phyloP scores from a whole-genome alignment of 1,139 yeast species.

The Hemisphaericaspora xylanilytica region DNA sequence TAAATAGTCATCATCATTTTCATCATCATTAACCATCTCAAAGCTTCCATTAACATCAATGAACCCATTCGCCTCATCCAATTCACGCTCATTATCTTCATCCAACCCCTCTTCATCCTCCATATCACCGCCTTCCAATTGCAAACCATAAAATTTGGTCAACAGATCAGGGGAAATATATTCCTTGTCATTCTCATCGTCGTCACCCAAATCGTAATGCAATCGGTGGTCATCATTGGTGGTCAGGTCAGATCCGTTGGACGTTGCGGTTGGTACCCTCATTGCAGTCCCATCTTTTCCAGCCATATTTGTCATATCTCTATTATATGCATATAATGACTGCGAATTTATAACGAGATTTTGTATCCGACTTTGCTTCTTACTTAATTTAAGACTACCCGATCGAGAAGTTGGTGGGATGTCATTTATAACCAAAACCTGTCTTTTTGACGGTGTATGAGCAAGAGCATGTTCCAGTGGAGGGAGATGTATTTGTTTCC shows the following conservation, averaged over 20 bases:
- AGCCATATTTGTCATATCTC: constrained; percentile 16
- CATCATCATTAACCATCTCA: constrained; percentile 14
- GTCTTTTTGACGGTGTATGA: constrained; percentile 11
- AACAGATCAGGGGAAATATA: constrained; percentile 46
- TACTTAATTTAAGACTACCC: constrained; percentile 7
- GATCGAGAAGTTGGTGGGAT: constrained; percentile 6
- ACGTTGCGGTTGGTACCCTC: constrained; percentile 12
- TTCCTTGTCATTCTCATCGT: constrained; percentile 35
- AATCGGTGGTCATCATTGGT: constrained; percentile 10
- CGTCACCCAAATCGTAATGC: constrained; percentile 17
- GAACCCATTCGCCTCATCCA: constrained; percentile 29
- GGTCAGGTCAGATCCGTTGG: constrained; percentile 12
- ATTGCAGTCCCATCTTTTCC: constrained; percentile 8
- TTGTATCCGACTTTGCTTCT: constrained; percentile 26
- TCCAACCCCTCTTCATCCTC: constrained; percentile 22
- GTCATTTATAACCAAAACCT: constrained; percentile 3
- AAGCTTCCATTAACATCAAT: constrained; percentile 24
- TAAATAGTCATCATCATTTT: constrained; percentile 34
- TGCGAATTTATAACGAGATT: constrained; percentile 40
- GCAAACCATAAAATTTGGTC: constrained; percentile 29
- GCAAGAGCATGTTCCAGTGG: constrained; percentile 9
- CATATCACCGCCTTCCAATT: constrained; percentile 19
- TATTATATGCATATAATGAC: constrained; percentile 33
- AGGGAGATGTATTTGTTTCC: constrained; percentile 24
- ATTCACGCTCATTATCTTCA: constrained; percentile 17